Evolutionary conservation across 1,284 basidiomycete species (phyloP), one percentile per base, ranked within the genome.

Genomic region (Fomitopsis betulina): DNA sequence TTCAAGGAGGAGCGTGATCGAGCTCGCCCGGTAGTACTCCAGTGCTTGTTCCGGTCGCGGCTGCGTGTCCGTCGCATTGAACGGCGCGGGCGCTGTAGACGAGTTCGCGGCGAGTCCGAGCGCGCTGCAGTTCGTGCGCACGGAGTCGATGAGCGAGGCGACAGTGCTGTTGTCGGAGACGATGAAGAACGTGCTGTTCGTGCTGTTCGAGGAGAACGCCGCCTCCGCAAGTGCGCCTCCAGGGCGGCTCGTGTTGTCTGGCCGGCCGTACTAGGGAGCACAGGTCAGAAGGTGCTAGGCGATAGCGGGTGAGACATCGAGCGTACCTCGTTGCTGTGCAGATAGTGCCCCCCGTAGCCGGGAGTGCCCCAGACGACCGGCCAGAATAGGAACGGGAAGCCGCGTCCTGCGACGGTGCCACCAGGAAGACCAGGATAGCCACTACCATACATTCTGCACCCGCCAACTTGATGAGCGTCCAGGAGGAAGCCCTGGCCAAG

Each of bases 381-480:
- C 82, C 83, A 86, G 68, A 83, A 86, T 57, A 70, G 75, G 66
- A 82, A 85, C 0, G 83, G 83, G 64, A 85, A 85, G 4, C 74
- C 75, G 10, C 75, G 74, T 10, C 74, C 73, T 4, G 65, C 65
- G 12, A 83, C 80, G 17, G 81, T 79, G 37, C 78, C 73, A 5
- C 69, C 70, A 5, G 70, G 19, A 1, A 71, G 39, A 5, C 76
- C 76, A 53, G 83, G 83, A 69, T 85, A 85, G 0, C 84, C 84
- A 62, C 83, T 85, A 19, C 84, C 84, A 63, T 83, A 86, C 27
- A 69, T 68, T 37, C 83, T 85, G 51, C 27, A 8, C 37, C 32
- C 15, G 19, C 43, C 51, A n/a, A 49, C 1, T 25, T 2, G 54
- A 43, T 47, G 38, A 53, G 38, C n/a, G 40, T n/a, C 5, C 60